Evolutionary conservation across 306 rosid species (phyloP).

Genomic region (Glycine latifolia): DNA sequence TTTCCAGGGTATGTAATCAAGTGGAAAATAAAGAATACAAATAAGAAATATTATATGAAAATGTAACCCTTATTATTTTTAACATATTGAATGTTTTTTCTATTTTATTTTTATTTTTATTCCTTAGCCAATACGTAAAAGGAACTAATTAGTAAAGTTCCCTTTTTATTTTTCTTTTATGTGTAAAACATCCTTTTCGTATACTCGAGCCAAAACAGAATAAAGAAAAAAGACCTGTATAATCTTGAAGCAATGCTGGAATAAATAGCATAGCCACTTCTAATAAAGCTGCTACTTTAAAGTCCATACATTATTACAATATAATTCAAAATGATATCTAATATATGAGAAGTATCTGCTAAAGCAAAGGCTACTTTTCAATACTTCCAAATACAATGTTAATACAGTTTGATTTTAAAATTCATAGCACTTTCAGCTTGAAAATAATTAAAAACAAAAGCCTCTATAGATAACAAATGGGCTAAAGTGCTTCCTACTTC

Average conservation of each 20-base stretch:
- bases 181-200: neutral
- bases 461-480: neutral
- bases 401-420: neutral
- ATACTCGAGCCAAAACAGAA: neutral
- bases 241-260: neutral
- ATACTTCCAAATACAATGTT: neutral
- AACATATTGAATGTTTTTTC: neutral
- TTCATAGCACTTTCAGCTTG: neutral
- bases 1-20: neutral
- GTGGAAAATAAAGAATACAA: neutral
- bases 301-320: neutral
- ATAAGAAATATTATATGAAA: neutral
- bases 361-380: conserved; percentile 3
- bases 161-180: no score
- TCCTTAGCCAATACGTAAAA: neutral
- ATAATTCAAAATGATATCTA: neutral
- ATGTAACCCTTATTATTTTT: neutral
- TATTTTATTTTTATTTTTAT: no score
- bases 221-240: neutral
- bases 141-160: neutral
- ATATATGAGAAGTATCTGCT: neutral
- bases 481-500: neutral
- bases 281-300: neutral
- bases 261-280: neutral
- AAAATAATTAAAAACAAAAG: neutral